These are phyloP conservation scores for Eleusine indica DNA, from an alignment of 176 grass and related monocot genomes.

Conservation along the genomic window DNA sequence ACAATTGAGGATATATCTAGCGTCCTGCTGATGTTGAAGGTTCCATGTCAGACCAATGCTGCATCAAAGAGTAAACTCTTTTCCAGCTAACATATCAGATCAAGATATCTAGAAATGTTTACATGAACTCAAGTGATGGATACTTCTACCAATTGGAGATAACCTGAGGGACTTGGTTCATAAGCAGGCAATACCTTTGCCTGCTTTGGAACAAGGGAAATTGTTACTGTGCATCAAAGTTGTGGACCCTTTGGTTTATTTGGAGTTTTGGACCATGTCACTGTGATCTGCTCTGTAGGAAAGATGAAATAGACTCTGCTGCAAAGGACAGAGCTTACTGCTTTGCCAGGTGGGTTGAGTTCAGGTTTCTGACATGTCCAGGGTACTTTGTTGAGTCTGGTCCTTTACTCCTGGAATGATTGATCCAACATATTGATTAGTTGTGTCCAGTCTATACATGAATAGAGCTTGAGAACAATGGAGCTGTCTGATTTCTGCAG, in stretches of 20 bases:
- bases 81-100: background rate
- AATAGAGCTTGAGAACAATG: no score
- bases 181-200: constrained; percentile 7
- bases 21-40: constrained; percentile 19
- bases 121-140: constrained; percentile 7
- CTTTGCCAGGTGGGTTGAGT: constrained; percentile 29
- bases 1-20: constrained; percentile 22
- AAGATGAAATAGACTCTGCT: constrained; percentile 17
- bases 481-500: constrained; percentile 51
- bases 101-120: background rate
- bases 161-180: constrained; percentile 2
- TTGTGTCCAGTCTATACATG: no score
- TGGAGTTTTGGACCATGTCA: background rate
- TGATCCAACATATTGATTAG: no score
- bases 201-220: background rate
- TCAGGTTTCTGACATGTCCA: constrained; percentile 19
- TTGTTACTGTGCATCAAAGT: background rate
- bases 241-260: background rate
- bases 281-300: background rate
- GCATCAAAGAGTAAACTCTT: background rate
- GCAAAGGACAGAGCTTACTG: constrained; percentile 2
- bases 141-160: constrained; percentile 13
- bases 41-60: constrained; percentile 11
- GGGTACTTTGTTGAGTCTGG: constrained; percentile 2
- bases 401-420: background rate